These are phyloP conservation scores for Corymbia citriodora DNA, from an alignment of 441 rosid genomes.

Conservation along the genomic window DNA sequence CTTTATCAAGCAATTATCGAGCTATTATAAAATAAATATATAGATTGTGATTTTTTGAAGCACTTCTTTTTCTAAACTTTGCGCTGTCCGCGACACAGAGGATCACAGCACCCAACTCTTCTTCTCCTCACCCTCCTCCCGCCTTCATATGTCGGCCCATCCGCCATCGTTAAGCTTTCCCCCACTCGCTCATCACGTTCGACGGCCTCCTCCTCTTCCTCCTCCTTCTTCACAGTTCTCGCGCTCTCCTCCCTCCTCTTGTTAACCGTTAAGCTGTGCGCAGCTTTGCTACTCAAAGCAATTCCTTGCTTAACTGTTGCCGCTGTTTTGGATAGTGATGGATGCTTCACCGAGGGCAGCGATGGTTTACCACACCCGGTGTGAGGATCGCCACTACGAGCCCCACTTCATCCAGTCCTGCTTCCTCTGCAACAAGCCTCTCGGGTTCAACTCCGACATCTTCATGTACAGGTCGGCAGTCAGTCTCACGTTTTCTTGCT, in stretches of 20 bases:
- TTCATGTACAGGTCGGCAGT: constrained; percentile 78
- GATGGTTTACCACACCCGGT: constrained; percentile 29
- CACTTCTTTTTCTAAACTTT: too few relatives aligned
- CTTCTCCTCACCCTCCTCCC: neutral
- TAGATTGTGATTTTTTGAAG: too few relatives aligned
- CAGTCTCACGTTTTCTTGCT: neutral
- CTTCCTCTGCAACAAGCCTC: constrained; percentile 59
- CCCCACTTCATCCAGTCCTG: constrained; percentile 71
- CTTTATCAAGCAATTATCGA: too few relatives aligned
- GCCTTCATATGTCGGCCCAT: constrained; percentile 11
- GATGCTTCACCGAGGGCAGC: neutral
- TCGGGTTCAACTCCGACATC: constrained; percentile 59
- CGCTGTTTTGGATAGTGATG: neutral
- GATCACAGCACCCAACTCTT: neutral
- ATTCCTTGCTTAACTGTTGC: neutral
- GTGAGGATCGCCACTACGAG: constrained; percentile 21
- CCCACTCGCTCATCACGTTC: neutral
- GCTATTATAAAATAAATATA: too few relatives aligned
- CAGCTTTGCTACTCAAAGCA: neutral
- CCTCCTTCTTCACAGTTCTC: neutral
- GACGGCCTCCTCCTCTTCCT: too few relatives aligned
- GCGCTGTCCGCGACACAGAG: too few relatives aligned
- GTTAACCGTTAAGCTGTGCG: neutral
- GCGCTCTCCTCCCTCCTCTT: neutral
- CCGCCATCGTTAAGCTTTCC: neutral